Percentiles rank a stretch among this genome's conserved stretches.
Conservation (phyloP, 176 grass and related monocot genomes). For the Microstegium vimineum region DNA sequence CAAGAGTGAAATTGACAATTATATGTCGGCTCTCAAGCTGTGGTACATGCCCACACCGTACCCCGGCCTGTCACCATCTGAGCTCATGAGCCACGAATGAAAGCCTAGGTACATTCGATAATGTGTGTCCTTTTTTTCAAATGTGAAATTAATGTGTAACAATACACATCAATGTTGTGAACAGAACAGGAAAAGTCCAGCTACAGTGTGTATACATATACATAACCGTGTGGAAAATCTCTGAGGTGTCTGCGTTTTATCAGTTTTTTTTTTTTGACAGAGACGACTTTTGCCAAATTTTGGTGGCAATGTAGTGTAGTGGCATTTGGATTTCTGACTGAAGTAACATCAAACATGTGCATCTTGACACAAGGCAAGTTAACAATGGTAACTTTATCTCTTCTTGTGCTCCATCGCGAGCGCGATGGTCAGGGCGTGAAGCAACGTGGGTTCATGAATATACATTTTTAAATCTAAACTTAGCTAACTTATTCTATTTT, state of each 20-base stretch:
- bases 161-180: not conserved
- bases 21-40: not conserved
- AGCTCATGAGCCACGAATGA: not conserved
- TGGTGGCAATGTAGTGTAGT: not conserved
- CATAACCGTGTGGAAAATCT: not conserved
- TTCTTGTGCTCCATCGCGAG: not conserved
- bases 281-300: not conserved
- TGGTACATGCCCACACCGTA: not conserved
- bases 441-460: too few relatives aligned
- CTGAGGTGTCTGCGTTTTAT: not conserved
- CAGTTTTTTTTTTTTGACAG: not conserved
- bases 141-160: not conserved
- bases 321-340: too few relatives aligned
- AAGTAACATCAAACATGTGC: not conserved
- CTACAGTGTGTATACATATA: not conserved
- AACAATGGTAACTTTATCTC: not conserved
- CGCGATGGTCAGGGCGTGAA: too few relatives aligned
- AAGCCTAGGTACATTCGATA: not conserved
- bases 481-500: too few relatives aligned
- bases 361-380: not conserved
- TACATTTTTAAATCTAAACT: too few relatives aligned
- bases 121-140: not conserved
- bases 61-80: not conserved
- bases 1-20: not conserved
- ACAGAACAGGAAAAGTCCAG: not conserved